These are phyloP conservation scores for Talaromyces funiculosus DNA, from an alignment of 2,329 filamentous ascomycete species.

Conservation along the genomic window DNA sequence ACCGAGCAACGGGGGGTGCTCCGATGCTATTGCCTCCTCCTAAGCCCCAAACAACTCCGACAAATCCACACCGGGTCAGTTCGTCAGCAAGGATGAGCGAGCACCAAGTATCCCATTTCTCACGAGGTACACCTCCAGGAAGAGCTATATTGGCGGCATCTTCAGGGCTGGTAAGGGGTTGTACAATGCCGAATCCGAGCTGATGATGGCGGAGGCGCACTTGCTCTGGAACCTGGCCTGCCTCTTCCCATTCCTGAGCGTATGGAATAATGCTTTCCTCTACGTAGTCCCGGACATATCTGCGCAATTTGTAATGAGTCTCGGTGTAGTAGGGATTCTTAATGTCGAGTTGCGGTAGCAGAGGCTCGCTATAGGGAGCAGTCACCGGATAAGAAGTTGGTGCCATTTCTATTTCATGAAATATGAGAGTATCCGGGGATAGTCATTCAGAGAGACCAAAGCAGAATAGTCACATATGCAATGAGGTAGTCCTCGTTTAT, in stretches of 20 bases:
- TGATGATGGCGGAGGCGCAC: conserved; percentile 36
- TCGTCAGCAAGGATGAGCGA: conserved; percentile 53
- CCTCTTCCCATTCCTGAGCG: conserved; percentile 60
- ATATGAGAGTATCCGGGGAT: neutral
- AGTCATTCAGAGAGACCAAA: no score
- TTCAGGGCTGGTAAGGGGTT: conserved; percentile 32
- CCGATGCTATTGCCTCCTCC: conserved; percentile 59
- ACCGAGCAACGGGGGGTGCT: conserved; percentile 57
- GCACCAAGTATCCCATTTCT: conserved; percentile 54
- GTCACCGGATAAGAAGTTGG: conserved; percentile 19
- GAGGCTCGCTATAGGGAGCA: conserved; percentile 36
- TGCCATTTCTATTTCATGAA: conserved; percentile 1
- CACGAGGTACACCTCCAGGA: conserved; percentile 42
- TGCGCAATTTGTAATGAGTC: conserved; percentile 55
- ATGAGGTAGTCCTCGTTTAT: neutral
- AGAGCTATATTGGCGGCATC: conserved; percentile 37
- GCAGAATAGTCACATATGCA: neutral
- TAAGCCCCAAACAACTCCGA: conserved; percentile 54
- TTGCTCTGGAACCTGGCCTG: conserved; percentile 46
- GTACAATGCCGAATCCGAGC: conserved; percentile 36
- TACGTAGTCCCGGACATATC: conserved; percentile 54
- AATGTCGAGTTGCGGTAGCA: conserved; percentile 43
- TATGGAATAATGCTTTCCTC: conserved; percentile 54
- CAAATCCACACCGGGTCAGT: conserved; percentile 49
- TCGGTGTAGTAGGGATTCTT: conserved; percentile 55